A percentile compares a stretch with the other conserved stretches of the same genome.
phyloP scores from a whole-genome alignment of 169 alveolate species.

The Besnoitia besnoiti region DNA sequence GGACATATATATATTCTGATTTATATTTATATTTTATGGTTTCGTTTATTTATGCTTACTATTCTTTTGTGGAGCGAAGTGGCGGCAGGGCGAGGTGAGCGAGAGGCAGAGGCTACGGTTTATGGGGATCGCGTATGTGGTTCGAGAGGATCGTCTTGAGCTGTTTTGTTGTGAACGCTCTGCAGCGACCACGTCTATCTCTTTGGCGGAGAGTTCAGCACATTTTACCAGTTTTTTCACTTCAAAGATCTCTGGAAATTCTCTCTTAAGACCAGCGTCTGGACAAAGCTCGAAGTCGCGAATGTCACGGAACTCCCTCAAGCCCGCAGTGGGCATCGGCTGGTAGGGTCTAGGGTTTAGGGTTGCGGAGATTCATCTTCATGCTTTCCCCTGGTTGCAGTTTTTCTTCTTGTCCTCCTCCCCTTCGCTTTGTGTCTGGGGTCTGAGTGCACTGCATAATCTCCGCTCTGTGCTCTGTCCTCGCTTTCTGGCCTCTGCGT shows the following conservation, averaged over 20 bases:
- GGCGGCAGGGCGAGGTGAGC: too few species aligned
- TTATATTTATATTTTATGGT: too few species aligned
- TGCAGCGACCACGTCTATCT: constrained; percentile 83
- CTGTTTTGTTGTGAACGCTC: background rate
- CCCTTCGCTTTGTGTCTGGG: background rate
- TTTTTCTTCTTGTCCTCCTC: background rate
- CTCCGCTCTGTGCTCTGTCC: background rate
- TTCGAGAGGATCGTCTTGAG: background rate
- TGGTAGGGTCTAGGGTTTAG: constrained; percentile 82
- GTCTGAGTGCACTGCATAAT: background rate
- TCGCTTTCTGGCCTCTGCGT: background rate
- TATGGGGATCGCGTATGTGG: too few species aligned
- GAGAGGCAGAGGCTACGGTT: too few species aligned
- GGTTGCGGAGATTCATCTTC: too few species aligned
- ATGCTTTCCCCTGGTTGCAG: too few species aligned
- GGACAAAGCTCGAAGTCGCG: constrained; percentile 81
- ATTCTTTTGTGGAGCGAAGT: too few species aligned
- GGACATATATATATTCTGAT: too few species aligned
- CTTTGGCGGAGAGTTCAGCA: constrained; percentile 91
- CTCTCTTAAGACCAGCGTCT: constrained; percentile 73
- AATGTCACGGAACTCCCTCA: constrained; percentile 82
- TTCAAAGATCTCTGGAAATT: constrained; percentile 88
- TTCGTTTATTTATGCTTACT: too few species aligned
- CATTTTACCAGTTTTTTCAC: constrained; percentile 87
- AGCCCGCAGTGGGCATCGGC: constrained; percentile 92